Conservation (phyloP, 352 stramenopile species). For the Globisporangium viniferum region DNA sequence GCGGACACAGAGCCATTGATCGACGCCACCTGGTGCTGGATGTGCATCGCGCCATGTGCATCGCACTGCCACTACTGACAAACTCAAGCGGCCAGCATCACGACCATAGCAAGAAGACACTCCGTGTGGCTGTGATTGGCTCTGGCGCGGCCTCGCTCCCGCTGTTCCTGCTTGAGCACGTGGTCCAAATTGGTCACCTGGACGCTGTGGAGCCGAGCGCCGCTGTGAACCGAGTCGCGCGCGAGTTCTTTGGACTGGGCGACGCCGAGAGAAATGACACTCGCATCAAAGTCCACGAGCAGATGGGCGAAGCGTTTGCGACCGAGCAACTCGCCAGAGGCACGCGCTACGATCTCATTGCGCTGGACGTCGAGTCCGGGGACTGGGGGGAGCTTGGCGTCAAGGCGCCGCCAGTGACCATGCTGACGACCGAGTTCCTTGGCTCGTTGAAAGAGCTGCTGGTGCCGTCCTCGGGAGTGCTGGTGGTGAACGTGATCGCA, state of each 20-base stretch:
- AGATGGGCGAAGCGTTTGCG: constrained; percentile 47
- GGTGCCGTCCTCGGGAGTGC: constrained; percentile 21
- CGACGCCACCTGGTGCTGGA: constrained; percentile 49
- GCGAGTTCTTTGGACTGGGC: constrained; percentile 42
- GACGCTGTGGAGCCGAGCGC: constrained; percentile 60
- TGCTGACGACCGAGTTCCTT: constrained; percentile 45
- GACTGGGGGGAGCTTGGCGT: constrained; percentile 24
- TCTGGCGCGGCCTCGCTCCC: constrained; percentile 54
- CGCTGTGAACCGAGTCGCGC: constrained; percentile 41
- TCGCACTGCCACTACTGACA: constrained; percentile 32
- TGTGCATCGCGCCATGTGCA: constrained; percentile 61
- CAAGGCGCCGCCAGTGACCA: constrained; percentile 33
- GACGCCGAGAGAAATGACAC: constrained; percentile 17
- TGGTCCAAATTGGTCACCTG: constrained; percentile 27
- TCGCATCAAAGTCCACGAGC: constrained; percentile 35
- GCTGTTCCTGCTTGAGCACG: constrained; percentile 48
- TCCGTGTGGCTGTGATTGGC: constrained; percentile 45
- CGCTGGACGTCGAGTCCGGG: constrained; percentile 70
- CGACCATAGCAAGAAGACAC: neutral
- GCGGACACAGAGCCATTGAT: constrained; percentile 25
- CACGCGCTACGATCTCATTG: constrained; percentile 35
- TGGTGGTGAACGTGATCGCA: constrained; percentile 64
- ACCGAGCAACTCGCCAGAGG: constrained; percentile 12
- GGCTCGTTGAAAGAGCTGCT: constrained; percentile 24
- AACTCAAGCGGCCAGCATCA: neutral